Conservation (phyloP, 805 yeast genomes). For the Wickerhamomyces chambardii region DNA sequence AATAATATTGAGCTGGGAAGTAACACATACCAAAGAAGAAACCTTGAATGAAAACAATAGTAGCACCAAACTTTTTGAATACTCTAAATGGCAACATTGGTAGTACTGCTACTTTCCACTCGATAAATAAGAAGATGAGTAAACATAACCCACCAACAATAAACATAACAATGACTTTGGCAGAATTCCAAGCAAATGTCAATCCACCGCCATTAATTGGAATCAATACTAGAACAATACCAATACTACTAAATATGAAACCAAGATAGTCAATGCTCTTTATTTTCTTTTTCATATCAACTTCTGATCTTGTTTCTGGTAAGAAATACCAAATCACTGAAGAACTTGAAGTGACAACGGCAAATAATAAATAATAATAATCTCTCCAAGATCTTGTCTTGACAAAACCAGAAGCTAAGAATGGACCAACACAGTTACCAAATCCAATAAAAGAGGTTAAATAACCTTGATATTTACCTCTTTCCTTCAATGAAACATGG, state of each 20-base stretch:
- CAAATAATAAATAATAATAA: conserved; percentile 30
- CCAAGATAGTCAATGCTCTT: conserved; percentile 43
- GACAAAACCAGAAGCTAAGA: conserved; percentile 32
- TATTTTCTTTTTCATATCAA: conserved; percentile 24
- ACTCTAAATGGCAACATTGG: conserved; percentile 47
- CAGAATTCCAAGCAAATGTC: conserved; percentile 37
- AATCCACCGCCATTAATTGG: conserved; percentile 54
- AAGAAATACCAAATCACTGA: conserved; percentile 28
- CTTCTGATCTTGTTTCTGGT: neutral
- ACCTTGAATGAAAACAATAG: conserved; percentile 26
- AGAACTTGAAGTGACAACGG: conserved; percentile 34
- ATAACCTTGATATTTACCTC: conserved; percentile 45
- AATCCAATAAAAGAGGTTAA: neutral
- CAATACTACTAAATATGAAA: conserved; percentile 33
- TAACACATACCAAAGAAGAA: conserved; percentile 41
- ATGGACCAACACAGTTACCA: conserved; percentile 30
- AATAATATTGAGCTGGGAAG: conserved; percentile 34
- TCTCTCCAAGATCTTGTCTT: conserved; percentile 28
- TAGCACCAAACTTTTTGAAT: conserved; percentile 26
- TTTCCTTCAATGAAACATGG: conserved; percentile 37
- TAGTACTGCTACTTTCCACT: conserved; percentile 35
- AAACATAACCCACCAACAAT: conserved; percentile 27
- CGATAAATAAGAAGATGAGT: conserved; percentile 34
- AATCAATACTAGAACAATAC: conserved; percentile 35
- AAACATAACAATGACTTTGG: conserved; percentile 24